phyloP scores from a whole-genome alignment of 768 basidiomycete species.

The Boletus eberwhitei region DNA sequence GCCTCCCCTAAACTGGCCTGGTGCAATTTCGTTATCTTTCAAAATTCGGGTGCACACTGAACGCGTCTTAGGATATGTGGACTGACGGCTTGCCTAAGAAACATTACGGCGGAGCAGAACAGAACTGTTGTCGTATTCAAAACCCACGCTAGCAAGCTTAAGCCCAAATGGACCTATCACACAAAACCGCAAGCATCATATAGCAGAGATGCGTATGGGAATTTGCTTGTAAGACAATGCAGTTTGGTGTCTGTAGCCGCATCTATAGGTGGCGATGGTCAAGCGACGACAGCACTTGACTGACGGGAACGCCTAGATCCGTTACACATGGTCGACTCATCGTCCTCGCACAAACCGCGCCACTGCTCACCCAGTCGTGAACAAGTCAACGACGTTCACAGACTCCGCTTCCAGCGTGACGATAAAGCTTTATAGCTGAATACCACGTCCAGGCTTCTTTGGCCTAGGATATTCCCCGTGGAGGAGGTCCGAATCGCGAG shows the following conservation, averaged over 20 bases:
- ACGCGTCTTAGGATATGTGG: no score
- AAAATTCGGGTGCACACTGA: no score
- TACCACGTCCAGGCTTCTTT: not conserved
- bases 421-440: not conserved
- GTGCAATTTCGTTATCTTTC: not conserved
- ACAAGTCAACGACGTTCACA: not conserved
- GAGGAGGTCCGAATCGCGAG: not conserved
- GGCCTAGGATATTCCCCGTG: no score
- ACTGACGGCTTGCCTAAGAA: not conserved
- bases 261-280: not conserved
- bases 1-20: not conserved
- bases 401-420: not conserved
- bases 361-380: not conserved
- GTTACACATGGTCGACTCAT: not conserved
- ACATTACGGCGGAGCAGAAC: not conserved
- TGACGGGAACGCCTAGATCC: not conserved
- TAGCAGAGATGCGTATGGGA: not conserved
- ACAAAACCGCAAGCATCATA: not conserved
- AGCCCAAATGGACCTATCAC: not conserved
- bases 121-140: not conserved
- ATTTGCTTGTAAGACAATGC: not conserved
- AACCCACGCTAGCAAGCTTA: not conserved
- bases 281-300: not conserved
- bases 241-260: not conserved
- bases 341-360: not conserved